These are phyloP conservation scores for Gracilaria vermiculophylla DNA, from an alignment of 23 red algal species.

Conservation along the genomic window DNA sequence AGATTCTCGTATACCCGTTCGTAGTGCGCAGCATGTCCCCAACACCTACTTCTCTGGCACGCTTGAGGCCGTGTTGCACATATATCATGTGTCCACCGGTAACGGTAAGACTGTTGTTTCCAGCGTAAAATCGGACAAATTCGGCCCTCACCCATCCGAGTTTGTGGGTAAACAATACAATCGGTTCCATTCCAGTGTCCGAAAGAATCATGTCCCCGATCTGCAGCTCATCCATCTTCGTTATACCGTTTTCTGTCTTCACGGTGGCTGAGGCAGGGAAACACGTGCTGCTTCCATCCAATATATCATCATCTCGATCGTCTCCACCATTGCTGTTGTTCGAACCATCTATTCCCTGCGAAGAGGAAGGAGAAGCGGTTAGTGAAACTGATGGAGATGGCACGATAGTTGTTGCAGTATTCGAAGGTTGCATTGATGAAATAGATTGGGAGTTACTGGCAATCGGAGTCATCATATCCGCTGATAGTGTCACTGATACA, in stretches of 20 bases:
- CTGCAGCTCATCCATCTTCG: constrained; percentile 27
- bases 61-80: background rate
- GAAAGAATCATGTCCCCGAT: constrained; percentile 50
- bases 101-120: background rate
- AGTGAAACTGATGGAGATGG: background rate
- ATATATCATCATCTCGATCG: background rate
- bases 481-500: background rate
- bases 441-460: background rate
- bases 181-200: constrained; percentile 13
- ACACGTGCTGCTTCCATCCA: constrained; percentile 52
- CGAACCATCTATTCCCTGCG: background rate
- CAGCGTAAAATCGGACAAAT: constrained; percentile 51
- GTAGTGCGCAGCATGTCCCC: background rate
- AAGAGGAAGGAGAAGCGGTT: background rate
- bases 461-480: background rate
- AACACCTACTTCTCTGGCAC: constrained; percentile 6
- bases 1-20: background rate
- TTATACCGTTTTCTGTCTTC: background rate
- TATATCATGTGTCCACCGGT: constrained; percentile 58
- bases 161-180: constrained; percentile 52
- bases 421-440: background rate
- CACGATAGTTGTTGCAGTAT: background rate
- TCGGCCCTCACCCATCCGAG: background rate
- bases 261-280: constrained; percentile 59
- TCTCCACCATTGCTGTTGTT: background rate